Percentiles rank a stretch among this genome's conserved stretches.
Conservation (phyloP, 495 filamentous ascomycete species). For the Massariosphaeria phaeospora region DNA sequence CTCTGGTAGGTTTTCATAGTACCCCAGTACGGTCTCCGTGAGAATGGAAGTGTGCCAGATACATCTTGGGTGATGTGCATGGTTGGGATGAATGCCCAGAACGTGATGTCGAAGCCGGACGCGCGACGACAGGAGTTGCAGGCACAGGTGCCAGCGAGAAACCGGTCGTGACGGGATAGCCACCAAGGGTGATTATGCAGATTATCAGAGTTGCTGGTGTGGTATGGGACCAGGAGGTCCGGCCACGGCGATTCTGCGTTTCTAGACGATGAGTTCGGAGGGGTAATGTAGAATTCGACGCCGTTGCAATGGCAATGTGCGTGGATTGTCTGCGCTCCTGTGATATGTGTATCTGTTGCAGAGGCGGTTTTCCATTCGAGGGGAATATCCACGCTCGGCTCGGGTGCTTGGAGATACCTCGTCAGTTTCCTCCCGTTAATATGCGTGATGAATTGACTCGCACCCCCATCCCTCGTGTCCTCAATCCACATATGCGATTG, state of each 20-base stretch:
- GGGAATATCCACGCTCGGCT: conserved; percentile 27
- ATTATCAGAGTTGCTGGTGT: conserved; percentile 40
- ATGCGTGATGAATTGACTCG: conserved; percentile 48
- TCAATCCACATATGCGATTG: conserved; percentile 47
- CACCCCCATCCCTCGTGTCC: conserved; percentile 56
- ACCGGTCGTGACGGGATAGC: conserved; percentile 47
- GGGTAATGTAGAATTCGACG: conserved; percentile 45
- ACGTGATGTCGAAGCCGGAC: conserved; percentile 62
- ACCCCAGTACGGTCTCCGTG: conserved; percentile 42
- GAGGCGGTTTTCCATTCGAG: conserved; percentile 23
- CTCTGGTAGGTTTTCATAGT: conserved; percentile 52
- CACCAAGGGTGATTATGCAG: conserved; percentile 51
- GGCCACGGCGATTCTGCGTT: conserved; percentile 48
- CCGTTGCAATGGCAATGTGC: conserved; percentile 46
- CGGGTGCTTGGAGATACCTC: conserved; percentile 24
- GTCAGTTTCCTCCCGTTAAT: conserved; percentile 22
- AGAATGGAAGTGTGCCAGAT: conserved; percentile 16
- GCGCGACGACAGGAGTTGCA: conserved; percentile 59
- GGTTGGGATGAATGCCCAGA: conserved; percentile 64
- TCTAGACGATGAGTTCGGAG: conserved; percentile 43
- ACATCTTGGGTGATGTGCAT: conserved; percentile 51
- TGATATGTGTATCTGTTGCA: not conserved
- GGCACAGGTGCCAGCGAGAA: conserved; percentile 60
- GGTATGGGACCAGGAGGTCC: conserved; percentile 51
- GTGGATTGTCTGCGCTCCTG: conserved; percentile 28